Conservation (phyloP, 148 eudicot species). For the Amaranthus hypochondriacus region DNA sequence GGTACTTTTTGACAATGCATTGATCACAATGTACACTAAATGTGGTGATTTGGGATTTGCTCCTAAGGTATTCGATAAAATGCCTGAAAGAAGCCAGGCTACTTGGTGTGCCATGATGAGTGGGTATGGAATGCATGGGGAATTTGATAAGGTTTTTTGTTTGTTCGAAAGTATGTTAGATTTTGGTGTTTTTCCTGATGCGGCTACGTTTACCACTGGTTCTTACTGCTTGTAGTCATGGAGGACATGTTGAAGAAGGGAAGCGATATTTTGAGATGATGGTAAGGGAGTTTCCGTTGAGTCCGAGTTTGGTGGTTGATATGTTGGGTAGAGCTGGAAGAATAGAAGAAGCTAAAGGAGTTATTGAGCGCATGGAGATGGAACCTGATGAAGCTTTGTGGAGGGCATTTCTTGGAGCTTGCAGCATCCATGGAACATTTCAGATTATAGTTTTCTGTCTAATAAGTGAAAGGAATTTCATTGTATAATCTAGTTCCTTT, state of each 20-base stretch:
- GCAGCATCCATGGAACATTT: conserved; percentile 31
- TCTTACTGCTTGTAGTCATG: conserved; percentile 50
- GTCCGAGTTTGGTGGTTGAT: conserved; percentile 51
- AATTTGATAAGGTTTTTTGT: conserved; percentile 29
- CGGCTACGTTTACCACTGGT: conserved; percentile 33
- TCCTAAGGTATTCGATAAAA: conserved; percentile 42
- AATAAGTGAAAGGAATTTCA: too few species aligned
- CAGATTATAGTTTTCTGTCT: background rate
- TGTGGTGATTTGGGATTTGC: conserved; percentile 43
- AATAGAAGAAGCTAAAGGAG: conserved; percentile 39
- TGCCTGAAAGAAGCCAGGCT: conserved; percentile 34
- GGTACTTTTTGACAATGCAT: conserved; percentile 19
- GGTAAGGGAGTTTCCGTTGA: conserved; percentile 29
- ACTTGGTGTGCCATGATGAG: conserved; percentile 54
- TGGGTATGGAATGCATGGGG: conserved; percentile 43
- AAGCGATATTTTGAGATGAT: conserved; percentile 45
- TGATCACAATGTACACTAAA: conserved; percentile 46
- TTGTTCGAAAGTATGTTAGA: conserved; percentile 39
- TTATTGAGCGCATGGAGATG: conserved; percentile 42
- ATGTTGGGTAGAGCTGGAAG: conserved; percentile 49
- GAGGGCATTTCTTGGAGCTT: conserved; percentile 41
- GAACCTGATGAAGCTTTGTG: conserved; percentile 47
- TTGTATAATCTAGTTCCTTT: too few species aligned
- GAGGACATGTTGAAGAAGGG: conserved; percentile 44
- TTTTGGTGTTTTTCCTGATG: conserved; percentile 40